Conservation (phyloP, 768 basidiomycete genomes). For the Dioszegia hungarica region DNA sequence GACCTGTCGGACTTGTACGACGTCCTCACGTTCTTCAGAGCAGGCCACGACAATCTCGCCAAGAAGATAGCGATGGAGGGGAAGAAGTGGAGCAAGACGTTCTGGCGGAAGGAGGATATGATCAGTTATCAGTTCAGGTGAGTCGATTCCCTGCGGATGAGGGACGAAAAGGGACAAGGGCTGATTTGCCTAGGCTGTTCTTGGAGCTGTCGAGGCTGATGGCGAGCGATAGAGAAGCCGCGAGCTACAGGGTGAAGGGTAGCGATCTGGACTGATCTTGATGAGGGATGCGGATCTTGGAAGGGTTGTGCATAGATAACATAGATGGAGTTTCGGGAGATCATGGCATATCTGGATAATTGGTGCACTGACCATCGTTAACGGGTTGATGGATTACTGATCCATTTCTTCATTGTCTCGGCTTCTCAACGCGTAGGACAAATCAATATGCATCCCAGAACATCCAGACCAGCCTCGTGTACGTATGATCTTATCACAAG, state of each 20-base stretch:
- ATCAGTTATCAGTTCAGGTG: slow-evolving; percentile 45
- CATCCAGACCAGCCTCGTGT: too few species aligned
- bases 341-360: too few species aligned
- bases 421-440: too few species aligned
- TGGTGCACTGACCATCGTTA: too few species aligned
- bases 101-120: slow-evolving; percentile 49
- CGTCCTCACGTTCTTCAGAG: slow-evolving; percentile 42
- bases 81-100: slow-evolving; percentile 46
- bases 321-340: too few species aligned
- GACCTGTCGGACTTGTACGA: slow-evolving; percentile 52
- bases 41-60: slow-evolving; percentile 48
- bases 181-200: background rate
- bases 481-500: too few species aligned
- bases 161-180: too few species aligned
- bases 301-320: too few species aligned
- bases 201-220: slow-evolving; percentile 17
- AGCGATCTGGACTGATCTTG: slow-evolving; percentile 10
- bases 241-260: slow-evolving; percentile 15
- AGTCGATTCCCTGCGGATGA: background rate
- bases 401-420: too few species aligned
- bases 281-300: background rate
- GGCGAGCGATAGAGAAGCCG: slow-evolving; percentile 17
- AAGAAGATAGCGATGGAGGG: slow-evolving; percentile 49
- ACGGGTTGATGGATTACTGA: too few species aligned
- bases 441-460: too few species aligned